A percentile compares a stretch with the other conserved stretches of the same genome.
Conservation (phyloP, 169 alveolate genomes). For the Plasmodium knowlesi region DNA sequence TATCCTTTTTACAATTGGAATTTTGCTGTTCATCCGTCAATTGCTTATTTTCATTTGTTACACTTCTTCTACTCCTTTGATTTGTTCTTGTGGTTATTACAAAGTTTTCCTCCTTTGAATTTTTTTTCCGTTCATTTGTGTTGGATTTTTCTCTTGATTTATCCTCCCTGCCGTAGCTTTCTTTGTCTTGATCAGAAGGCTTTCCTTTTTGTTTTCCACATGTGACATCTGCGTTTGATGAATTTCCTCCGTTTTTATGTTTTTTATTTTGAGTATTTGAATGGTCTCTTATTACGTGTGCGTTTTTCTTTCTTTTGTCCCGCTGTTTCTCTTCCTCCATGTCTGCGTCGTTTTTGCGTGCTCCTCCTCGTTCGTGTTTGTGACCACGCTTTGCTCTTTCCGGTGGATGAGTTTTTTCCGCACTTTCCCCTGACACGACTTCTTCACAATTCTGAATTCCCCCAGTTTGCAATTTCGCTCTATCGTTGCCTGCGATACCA, state of each 20-base stretch:
- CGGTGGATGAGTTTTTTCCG: too few species aligned
- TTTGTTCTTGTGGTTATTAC: background rate
- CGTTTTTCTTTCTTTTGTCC: background rate
- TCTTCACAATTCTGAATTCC: background rate
- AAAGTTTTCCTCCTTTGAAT: background rate
- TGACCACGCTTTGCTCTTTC: background rate
- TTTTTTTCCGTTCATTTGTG: background rate
- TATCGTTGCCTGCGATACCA: background rate
- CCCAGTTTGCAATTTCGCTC: background rate
- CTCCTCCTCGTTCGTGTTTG: background rate
- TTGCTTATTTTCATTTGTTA: constrained; percentile 19
- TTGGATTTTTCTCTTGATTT: background rate
- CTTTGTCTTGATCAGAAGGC: background rate
- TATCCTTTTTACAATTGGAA: background rate
- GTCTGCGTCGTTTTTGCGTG: background rate
- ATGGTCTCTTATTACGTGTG: constrained; percentile 13
- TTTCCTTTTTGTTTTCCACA: constrained; percentile 1
- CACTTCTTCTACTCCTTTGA: constrained; percentile 1
- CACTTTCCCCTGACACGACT: background rate
- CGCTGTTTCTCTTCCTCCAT: background rate
- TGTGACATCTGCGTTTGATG: background rate
- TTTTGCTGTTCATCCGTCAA: background rate
- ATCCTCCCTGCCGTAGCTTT: background rate
- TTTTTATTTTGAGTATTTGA: constrained; percentile 16
- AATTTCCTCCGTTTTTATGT: background rate